Conservation (phyloP, 805 yeast genomes). For the Saccharomycopsis babjevae region DNA sequence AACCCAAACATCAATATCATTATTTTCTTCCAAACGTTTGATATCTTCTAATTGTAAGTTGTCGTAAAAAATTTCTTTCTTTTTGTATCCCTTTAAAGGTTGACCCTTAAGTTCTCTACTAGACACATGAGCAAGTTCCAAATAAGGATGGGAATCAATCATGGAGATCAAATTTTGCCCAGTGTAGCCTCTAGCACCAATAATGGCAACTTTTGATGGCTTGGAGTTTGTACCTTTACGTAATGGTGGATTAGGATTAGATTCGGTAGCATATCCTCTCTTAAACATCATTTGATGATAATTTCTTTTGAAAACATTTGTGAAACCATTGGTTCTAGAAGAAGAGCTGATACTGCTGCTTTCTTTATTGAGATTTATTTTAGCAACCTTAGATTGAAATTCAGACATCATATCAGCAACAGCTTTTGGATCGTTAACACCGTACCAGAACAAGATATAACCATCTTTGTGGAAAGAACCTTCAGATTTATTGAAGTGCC, state of each 20-base stretch:
- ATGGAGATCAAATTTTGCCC: constrained; percentile 87
- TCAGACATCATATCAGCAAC: constrained; percentile 54
- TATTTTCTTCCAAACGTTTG: constrained; percentile 59
- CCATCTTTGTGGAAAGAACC: constrained; percentile 91
- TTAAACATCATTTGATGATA: constrained; percentile 21
- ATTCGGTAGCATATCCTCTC: constrained; percentile 28
- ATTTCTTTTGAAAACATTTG: constrained; percentile 8
- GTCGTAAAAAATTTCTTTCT: constrained; percentile 67
- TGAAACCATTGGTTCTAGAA: constrained; percentile 14
- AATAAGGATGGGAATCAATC: constrained; percentile 77
- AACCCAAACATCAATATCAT: constrained; percentile 91
- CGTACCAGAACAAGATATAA: constrained; percentile 90
- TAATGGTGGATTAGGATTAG: constrained; percentile 66
- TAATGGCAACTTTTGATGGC: constrained; percentile 73
- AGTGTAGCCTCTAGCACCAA: constrained; percentile 97
- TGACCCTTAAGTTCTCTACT: constrained; percentile 91
- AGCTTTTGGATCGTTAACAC: constrained; percentile 53
- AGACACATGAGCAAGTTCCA: constrained; percentile 87
- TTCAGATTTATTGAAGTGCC: constrained; percentile 88
- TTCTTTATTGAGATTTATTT: constrained; percentile 6
- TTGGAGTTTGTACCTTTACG: constrained; percentile 47
- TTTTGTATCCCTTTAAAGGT: constrained; percentile 78
- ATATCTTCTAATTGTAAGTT: constrained; percentile 85
- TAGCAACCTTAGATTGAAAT: constrained; percentile 32
- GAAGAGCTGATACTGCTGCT: constrained; percentile 1